These are phyloP conservation scores for Wickerhamomyces strasburgensis DNA, from an alignment of 805 yeast species.

Conservation along the genomic window DNA sequence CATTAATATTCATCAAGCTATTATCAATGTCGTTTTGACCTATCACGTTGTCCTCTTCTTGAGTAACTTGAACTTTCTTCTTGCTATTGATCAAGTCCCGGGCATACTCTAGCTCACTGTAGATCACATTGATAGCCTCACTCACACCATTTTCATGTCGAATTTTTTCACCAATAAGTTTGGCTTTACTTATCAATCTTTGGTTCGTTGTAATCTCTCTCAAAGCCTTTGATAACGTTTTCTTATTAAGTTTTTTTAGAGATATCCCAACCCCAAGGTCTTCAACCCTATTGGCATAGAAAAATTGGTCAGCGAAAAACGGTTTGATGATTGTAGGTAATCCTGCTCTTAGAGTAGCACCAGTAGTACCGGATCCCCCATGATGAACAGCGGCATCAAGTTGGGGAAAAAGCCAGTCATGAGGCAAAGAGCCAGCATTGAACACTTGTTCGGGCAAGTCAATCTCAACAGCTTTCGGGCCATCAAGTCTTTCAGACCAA, in stretches of 20 bases:
- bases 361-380: constrained; percentile 97
- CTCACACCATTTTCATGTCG: constrained; percentile 75
- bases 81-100: constrained; percentile 48
- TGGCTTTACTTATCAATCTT: constrained; percentile 65
- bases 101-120: constrained; percentile 75
- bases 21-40: constrained; percentile 7
- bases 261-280: constrained; percentile 83
- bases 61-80: constrained; percentile 22
- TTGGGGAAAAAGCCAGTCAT: constrained; percentile 89
- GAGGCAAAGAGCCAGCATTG: constrained; percentile 74
- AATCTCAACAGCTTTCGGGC: constrained; percentile 32
- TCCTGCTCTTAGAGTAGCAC: constrained; percentile 83
- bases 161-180: constrained; percentile 55
- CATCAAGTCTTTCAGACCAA: constrained; percentile 76
- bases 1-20: constrained; percentile 4
- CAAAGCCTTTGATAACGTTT: constrained; percentile 62
- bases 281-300: constrained; percentile 81
- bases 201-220: constrained; percentile 61
- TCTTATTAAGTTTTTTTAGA: constrained; percentile 61
- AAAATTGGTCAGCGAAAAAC: constrained; percentile 94
- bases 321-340: constrained; percentile 89
- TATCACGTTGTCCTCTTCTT: constrained; percentile 12
- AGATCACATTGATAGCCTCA: constrained; percentile 72
- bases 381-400: constrained; percentile 95
- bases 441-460: constrained; percentile 61